Conservation (phyloP, 768 basidiomycete genomes). For the Rhodosporidiobolus odoratus region DNA sequence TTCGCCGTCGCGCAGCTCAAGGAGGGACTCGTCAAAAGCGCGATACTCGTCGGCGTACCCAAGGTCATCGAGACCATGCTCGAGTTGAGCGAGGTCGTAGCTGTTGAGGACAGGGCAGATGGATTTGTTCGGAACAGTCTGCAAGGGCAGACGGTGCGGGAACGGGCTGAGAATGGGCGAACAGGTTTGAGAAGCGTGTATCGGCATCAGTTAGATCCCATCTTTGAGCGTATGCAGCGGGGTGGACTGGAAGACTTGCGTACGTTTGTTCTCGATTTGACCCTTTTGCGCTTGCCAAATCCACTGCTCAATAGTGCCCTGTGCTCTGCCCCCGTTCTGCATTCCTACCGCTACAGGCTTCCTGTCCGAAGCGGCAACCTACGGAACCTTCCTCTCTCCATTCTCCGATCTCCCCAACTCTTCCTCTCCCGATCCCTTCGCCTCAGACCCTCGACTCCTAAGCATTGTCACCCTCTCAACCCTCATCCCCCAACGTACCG, state of each 20-base stretch:
- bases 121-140: constrained; percentile 9
- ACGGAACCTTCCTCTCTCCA: not conserved
- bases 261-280: not conserved
- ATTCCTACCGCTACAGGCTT: not conserved
- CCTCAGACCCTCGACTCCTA: constrained; percentile 11
- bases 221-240: constrained; percentile 11
- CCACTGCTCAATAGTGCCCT: too few species aligned
- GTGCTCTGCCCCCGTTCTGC: too few species aligned
- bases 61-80: constrained; percentile 18
- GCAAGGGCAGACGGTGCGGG: not conserved
- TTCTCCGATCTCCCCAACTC: not conserved
- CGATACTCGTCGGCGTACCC: constrained; percentile 36
- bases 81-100: not conserved
- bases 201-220: constrained; percentile 12
- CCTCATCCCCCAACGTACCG: constrained; percentile 25
- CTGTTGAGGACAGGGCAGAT: not conserved
- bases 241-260: constrained; percentile 25
- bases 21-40: constrained; percentile 33
- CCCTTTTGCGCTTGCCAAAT: not conserved
- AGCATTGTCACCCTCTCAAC: constrained; percentile 25
- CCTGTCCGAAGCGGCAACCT: not conserved
- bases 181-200: constrained; percentile 21
- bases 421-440: constrained; percentile 28
- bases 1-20: constrained; percentile 27
- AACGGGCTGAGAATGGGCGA: not conserved